Evolutionary conservation across 352 stramenopile genomes (phyloP).

Genomic region (Phytophthora uliginosa): DNA sequence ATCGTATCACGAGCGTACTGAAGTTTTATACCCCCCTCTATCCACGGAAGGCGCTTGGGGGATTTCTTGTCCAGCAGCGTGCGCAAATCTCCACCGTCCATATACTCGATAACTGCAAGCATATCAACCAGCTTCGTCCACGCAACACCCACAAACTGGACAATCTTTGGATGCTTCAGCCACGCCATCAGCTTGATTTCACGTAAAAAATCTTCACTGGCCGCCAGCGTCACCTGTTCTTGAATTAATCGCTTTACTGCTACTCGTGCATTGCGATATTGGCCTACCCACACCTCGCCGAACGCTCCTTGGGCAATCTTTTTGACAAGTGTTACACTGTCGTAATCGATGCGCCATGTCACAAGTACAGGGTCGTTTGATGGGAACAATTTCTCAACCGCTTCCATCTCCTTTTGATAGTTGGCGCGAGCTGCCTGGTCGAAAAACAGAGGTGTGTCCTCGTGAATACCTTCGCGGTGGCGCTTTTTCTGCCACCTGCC

Average conservation of each 20-base stretch:
- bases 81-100: constrained; percentile 73
- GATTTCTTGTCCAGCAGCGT: constrained; percentile 59
- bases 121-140: constrained; percentile 79
- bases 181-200: constrained; percentile 82
- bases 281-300: constrained; percentile 79
- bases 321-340: constrained; percentile 69
- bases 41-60: constrained; percentile 33
- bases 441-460: constrained; percentile 80
- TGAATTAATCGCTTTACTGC: constrained; percentile 73
- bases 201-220: constrained; percentile 71
- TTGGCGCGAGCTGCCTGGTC: constrained; percentile 66
- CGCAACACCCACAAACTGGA: constrained; percentile 77
- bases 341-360: constrained; percentile 78
- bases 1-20: constrained; percentile 71
- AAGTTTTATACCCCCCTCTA: constrained; percentile 45
- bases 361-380: constrained; percentile 79
- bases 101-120: constrained; percentile 75
- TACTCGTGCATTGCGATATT: constrained; percentile 65
- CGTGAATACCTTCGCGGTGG: constrained; percentile 65
- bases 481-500: constrained; percentile 43
- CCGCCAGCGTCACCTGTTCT: constrained; percentile 50
- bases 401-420: constrained; percentile 71
- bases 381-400: constrained; percentile 71
- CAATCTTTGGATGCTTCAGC: constrained; percentile 74
- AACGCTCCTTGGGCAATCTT: constrained; percentile 78